Percentiles rank a stretch among this genome's conserved stretches.
phyloP scores from a whole-genome alignment of 2,329 filamentous ascomycete genomes.

The Lasiodiplodia sp. region DNA sequence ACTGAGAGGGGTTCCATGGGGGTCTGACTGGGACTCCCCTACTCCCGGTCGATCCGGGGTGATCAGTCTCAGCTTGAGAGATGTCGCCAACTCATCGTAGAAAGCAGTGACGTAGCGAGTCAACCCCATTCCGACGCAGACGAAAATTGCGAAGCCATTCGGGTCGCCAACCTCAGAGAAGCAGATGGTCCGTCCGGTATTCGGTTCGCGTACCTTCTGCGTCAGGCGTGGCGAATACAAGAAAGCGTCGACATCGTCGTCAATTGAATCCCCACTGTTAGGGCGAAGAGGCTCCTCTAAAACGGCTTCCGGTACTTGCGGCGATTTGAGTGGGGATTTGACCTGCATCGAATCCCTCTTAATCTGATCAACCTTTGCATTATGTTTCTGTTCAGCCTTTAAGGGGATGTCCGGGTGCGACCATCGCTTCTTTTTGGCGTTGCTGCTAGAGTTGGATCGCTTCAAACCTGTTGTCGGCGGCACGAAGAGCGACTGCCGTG shows the following conservation, averaged over 20 bases:
- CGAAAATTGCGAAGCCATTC: constrained; percentile 89
- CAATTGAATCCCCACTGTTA: constrained; percentile 82
- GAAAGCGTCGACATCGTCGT: constrained; percentile 86
- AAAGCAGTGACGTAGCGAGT: constrained; percentile 96
- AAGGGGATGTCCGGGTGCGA: constrained; percentile 50
- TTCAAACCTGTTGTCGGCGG: constrained; percentile 37
- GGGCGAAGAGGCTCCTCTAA: constrained; percentile 71
- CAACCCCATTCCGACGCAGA: constrained; percentile 96
- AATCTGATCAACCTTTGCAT: constrained; percentile 32
- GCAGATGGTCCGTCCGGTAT: constrained; percentile 86
- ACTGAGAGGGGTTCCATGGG: constrained; percentile 84
- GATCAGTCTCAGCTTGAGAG: constrained; percentile 86
- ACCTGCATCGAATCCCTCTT: constrained; percentile 28
- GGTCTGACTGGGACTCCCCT: constrained; percentile 86
- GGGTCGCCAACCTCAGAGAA: constrained; percentile 97
- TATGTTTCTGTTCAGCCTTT: constrained; percentile 47
- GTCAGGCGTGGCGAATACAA: constrained; percentile 83
- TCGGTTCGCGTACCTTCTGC: constrained; percentile 85
- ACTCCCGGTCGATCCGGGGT: constrained; percentile 94
- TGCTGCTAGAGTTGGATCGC: constrained; percentile 41
- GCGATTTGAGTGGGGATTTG: constrained; percentile 44
- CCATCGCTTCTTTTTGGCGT: constrained; percentile 47
- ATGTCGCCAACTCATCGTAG: constrained; percentile 92
- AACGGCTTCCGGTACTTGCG: constrained; percentile 52
- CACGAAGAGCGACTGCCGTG: constrained; percentile 32